Base-by-base conservation (phyloP, 1,284 basidiomycete genomes). In the Irpex sp. region DNA sequence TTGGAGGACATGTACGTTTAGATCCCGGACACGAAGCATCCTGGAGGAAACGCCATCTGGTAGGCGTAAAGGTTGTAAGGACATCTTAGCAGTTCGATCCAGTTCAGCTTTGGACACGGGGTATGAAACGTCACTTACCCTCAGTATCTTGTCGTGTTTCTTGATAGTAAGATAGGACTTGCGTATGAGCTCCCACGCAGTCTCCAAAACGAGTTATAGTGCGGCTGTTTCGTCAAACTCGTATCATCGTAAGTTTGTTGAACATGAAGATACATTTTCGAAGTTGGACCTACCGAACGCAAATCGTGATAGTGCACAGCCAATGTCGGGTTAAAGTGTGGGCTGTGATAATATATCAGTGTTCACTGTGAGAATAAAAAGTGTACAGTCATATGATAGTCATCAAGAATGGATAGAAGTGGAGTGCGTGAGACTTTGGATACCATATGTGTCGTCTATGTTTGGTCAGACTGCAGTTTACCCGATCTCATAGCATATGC, bases 1-100 rank as follows among this genome's bases (percentile, higher is more conserved):
- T 66, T 86, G 84, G n/a, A 87, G 76, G 49, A 84, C 72, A 64
- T 85, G 81, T 56, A 82, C 74, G 51, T 80, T 75, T 21, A 87
- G 77, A 66, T 82, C 81, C 37, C 78, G 75, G 5, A 77, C 65
- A 2, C 63, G 65, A 3, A 75, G 54, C 8, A 61, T 61, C 55
- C 67, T 68, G 21, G 70, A 70, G 2, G 15, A 37, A 19, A 73
- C 62, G 19, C 60, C 68, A 3, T 64, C 44, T 36, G 54, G 54
- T 17, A 56, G 54, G 54, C 31, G 54, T 56, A 36, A 44, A 56
- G 34, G 54, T 2, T 36, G 9, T 34, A 31, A 17, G 3, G 15
- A 31, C 19, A 36, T 36, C 13, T 51, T 17, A 8, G 7, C 17
- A 51, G 11, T 8, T 3, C 8, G 49, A 51, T 51, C 2, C 11